Conservation (phyloP, 2,329 filamentous ascomycete genomes). For the Rhinocladiella mackenziei region DNA sequence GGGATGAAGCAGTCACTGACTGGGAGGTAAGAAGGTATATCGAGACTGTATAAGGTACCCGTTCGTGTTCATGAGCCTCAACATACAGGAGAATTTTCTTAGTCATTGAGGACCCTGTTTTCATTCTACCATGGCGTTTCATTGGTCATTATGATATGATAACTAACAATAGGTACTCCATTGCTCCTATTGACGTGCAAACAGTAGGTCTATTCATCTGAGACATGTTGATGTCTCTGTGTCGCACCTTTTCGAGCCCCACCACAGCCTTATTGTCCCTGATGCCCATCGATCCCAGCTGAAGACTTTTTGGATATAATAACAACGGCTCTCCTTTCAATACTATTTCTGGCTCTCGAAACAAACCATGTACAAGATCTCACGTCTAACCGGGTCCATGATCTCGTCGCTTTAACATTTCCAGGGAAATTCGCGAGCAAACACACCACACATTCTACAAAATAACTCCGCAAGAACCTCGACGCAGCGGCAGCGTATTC, state of each 20-base stretch:
- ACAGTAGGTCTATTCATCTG: too few relatives aligned
- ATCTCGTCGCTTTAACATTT: background rate
- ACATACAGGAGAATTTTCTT: too few relatives aligned
- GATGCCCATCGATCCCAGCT: too few relatives aligned
- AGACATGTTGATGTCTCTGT: too few relatives aligned
- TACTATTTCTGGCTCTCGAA: constrained; percentile 4
- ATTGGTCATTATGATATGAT: too few relatives aligned
- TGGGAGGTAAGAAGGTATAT: constrained; percentile 61
- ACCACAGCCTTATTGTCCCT: too few relatives aligned
- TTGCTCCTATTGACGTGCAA: too few relatives aligned
- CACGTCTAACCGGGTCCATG: background rate
- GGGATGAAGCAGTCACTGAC: constrained; percentile 95
- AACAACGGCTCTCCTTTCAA: background rate
- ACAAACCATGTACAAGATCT: background rate
- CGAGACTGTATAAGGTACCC: constrained; percentile 28
- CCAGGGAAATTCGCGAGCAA: background rate
- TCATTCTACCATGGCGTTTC: too few relatives aligned
- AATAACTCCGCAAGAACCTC: background rate
- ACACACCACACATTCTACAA: background rate
- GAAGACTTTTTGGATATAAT: constrained; percentile 4
- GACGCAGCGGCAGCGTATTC: background rate
- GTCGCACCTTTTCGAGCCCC: too few relatives aligned
- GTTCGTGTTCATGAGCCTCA: background rate
- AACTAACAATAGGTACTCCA: too few relatives aligned
- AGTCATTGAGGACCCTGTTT: too few relatives aligned